These are phyloP conservation scores for Erysimum cheiranthoides DNA, from an alignment of 345 rosid species.

Conservation along the genomic window DNA sequence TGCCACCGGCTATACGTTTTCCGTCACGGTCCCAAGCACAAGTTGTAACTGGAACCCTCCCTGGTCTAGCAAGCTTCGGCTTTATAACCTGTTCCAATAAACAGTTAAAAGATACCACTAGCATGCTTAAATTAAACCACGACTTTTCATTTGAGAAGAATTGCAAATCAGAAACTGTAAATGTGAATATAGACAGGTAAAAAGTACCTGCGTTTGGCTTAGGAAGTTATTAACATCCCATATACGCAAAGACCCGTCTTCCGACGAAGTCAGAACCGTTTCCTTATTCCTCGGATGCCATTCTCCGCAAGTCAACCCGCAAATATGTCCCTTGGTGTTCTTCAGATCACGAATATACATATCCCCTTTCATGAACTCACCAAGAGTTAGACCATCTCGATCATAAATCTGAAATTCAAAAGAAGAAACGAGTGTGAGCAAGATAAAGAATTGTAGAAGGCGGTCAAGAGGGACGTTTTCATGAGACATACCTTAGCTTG, in stretches of 20 bases:
- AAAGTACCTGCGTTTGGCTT: slow-evolving; percentile 84
- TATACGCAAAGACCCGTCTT: slow-evolving; percentile 93
- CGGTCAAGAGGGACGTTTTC: not conserved
- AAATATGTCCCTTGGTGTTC: slow-evolving; percentile 94
- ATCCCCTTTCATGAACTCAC: slow-evolving; percentile 97
- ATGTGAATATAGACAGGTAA: slow-evolving; percentile 1
- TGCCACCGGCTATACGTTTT: slow-evolving; percentile 83
- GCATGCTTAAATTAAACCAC: slow-evolving; percentile 19
- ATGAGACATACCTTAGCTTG: slow-evolving; percentile 81
- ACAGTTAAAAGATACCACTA: slow-evolving; percentile 24
- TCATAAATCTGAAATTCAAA: slow-evolving; percentile 73
- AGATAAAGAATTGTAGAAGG: not conserved
- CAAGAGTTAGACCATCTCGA: slow-evolving; percentile 94
- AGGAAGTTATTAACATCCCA: slow-evolving; percentile 99
- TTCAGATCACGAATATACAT: slow-evolving; percentile 98
- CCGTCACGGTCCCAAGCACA: slow-evolving; percentile 98
- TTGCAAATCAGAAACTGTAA: not conserved
- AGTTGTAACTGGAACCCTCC: slow-evolving; percentile 91
- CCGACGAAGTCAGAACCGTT: slow-evolving; percentile 91
- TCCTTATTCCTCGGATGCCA: slow-evolving; percentile 92
- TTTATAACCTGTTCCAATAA: slow-evolving; percentile 78
- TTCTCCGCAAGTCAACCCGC: slow-evolving; percentile 95
- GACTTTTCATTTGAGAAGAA: not conserved
- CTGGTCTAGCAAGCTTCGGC: slow-evolving; percentile 98
- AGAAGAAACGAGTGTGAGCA: slow-evolving; percentile 18